Base-by-base conservation (phyloP, 2,329 filamentous ascomycete genomes). In the Diaporthe sp. region DNA sequence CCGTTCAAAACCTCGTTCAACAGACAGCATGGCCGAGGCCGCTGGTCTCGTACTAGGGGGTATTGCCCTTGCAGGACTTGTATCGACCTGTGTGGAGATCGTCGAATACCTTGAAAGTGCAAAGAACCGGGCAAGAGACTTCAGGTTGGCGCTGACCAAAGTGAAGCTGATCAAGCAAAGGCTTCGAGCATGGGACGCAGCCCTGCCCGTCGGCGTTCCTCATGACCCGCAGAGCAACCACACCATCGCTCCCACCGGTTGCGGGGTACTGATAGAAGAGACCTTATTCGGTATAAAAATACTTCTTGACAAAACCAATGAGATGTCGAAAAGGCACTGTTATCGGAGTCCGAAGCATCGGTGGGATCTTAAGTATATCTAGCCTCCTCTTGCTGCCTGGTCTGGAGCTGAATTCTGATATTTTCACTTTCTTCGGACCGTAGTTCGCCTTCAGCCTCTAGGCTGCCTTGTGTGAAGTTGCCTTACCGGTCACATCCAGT, bases 301-400 rank as follows among this genome's bases (percentile, higher is more conserved):
- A 42, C 58, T 61, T n/a, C 58, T 61, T 12, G 58, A 61, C 9
- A n/a, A 61, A 39, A 61, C 58, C 58, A 61, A 61, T 39, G 20
- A 6, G 58, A 61, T 61, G 34, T 61, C 37, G 3, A 3, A 37
- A n/a, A 61, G 37, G 4, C 37, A 61, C 55, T 34, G 28, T 10
- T 0, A 20, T 61, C 58, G 58, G 34, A 39, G 34, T 25, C 34
- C 13, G 37, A 42, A 0, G 5, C 22, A 61, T 42, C 34, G 20
- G n/a, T 7, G 58, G 0, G 58, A 61, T 17, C 6, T 42, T 5
- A 61, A 20, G 37, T 61, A 61, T 39, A 39, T 7, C n/a, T 42
- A 5, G 0, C 58, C 34, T 17, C 34, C 37, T 39, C 58, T 42
- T 3, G 6, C 58, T 61, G 2, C 37, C 12, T 61, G 12, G 9